These are phyloP conservation scores for Elongisporangium prolatum DNA, from an alignment of 352 stramenopile genomes.

Conservation along the genomic window DNA sequence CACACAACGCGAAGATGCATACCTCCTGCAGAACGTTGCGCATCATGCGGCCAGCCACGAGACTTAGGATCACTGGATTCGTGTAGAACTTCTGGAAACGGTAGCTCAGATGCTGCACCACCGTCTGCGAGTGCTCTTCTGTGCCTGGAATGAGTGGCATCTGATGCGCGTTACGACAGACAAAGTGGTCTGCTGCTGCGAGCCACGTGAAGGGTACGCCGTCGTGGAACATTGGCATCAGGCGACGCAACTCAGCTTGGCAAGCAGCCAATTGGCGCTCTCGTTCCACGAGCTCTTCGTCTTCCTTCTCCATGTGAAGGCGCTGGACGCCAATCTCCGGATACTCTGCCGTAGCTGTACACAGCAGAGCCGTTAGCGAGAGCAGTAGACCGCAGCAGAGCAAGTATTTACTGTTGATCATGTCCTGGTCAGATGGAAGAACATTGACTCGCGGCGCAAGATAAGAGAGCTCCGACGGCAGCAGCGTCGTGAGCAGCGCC, in stretches of 20 bases:
- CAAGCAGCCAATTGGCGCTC: constrained; percentile 49
- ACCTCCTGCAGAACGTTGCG: constrained; percentile 54
- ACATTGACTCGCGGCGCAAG: constrained; percentile 42
- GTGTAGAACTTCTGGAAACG: constrained; percentile 85
- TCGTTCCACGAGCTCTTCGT: constrained; percentile 34
- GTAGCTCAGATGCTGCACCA: constrained; percentile 53
- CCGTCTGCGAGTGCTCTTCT: constrained; percentile 27
- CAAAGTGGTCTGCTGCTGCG: constrained; percentile 66
- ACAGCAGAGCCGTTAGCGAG: neutral
- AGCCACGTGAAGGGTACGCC: constrained; percentile 61
- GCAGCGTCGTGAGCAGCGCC: constrained; percentile 46
- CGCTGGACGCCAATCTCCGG: constrained; percentile 63
- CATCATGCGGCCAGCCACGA: constrained; percentile 60
- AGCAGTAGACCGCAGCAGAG: neutral
- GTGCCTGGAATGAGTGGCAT: constrained; percentile 50
- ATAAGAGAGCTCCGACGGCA: constrained; percentile 23
- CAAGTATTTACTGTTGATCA: constrained; percentile 63
- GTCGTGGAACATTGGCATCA: constrained; percentile 47
- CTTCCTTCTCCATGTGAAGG: constrained; percentile 37
- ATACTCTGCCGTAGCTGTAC: constrained; percentile 11
- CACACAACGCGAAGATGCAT: neutral
- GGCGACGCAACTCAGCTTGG: constrained; percentile 44
- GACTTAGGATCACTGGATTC: constrained; percentile 52
- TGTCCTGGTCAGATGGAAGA: constrained; percentile 56
- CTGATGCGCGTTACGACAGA: constrained; percentile 55